Conservation (phyloP, 495 filamentous ascomycete genomes). For the Cercophora scortea region DNA sequence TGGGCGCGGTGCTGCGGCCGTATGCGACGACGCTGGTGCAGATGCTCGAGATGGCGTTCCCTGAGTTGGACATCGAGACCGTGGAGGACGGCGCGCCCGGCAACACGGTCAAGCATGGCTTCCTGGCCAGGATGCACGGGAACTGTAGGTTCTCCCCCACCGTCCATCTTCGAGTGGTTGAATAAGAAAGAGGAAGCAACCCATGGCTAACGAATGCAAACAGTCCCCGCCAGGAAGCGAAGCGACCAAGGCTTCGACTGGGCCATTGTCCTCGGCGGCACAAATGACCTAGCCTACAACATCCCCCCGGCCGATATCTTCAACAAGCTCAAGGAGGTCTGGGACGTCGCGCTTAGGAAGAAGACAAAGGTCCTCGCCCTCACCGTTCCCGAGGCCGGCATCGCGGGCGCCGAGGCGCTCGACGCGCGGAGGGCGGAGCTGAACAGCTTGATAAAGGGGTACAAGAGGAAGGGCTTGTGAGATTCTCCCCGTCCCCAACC, state of each 20-base stretch:
- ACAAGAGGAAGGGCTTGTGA: conserved; percentile 38
- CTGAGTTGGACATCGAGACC: conserved; percentile 24
- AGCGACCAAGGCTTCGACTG: conserved; percentile 27
- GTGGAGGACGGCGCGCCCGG: conserved; percentile 41
- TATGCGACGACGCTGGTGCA: conserved; percentile 36
- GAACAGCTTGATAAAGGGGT: conserved; percentile 44
- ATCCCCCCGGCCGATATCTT: conserved; percentile 26
- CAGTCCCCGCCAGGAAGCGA: neutral
- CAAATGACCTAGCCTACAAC: conserved; percentile 27
- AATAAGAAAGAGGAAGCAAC: no score
- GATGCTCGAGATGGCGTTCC: conserved; percentile 33
- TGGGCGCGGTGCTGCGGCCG: conserved; percentile 40
- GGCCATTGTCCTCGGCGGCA: conserved; percentile 49
- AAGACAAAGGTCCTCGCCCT: conserved; percentile 50
- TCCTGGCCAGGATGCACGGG: conserved; percentile 35
- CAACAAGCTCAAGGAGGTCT: conserved; percentile 33
- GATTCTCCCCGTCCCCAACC: conserved; percentile 14
- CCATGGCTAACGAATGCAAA: no score
- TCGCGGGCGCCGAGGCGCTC: conserved; percentile 12
- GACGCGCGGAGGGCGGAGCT: conserved; percentile 35
- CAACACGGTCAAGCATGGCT: conserved; percentile 42
- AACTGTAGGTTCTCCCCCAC: conserved; percentile 27
- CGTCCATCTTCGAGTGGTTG: no score
- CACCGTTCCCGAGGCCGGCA: conserved; percentile 50
- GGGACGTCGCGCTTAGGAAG: conserved; percentile 36